phyloP scores from a whole-genome alignment of 805 yeast genomes.

The Suhomyces sp. region DNA sequence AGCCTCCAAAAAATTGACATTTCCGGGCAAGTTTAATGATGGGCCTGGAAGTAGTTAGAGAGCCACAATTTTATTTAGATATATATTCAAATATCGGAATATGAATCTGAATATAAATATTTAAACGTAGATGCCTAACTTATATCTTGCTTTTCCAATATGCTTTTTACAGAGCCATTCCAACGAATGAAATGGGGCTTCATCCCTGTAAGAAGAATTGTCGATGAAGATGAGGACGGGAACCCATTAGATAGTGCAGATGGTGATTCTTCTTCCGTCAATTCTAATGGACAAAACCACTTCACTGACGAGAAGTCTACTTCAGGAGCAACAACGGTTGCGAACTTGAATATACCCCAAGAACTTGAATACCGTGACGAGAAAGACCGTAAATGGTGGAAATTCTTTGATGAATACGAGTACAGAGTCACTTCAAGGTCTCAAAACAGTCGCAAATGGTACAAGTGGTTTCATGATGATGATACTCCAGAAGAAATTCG shows the following conservation, averaged over 20 bases:
- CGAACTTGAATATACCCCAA: no score
- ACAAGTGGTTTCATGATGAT: constrained; percentile 27
- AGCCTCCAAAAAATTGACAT: no score
- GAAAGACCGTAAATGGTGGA: constrained; percentile 50
- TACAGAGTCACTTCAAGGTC: constrained; percentile 20
- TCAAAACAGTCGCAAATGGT: constrained; percentile 17
- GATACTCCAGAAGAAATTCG: constrained; percentile 26
- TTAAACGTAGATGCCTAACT: no score
- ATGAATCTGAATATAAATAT: no score
- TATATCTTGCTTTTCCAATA: no score
- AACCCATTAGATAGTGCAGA: not conserved
- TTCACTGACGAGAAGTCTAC: no score
- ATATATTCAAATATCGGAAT: no score
- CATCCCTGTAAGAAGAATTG: constrained; percentile 34
- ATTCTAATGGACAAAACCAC: not conserved
- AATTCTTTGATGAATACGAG: constrained; percentile 40
- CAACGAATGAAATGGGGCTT: constrained; percentile 31
- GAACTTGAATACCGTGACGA: constrained; percentile 48
- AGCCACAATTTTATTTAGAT: no score
- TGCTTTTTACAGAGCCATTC: not conserved
- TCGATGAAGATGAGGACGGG: constrained; percentile 25
- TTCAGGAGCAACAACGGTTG: no score
- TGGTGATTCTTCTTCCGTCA: not conserved
- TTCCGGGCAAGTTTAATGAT: no score
- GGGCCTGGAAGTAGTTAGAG: no score